Base-by-base conservation (phyloP, 2,329 filamentous ascomycete genomes). In the Xylariomycetidae sp. region DNA sequence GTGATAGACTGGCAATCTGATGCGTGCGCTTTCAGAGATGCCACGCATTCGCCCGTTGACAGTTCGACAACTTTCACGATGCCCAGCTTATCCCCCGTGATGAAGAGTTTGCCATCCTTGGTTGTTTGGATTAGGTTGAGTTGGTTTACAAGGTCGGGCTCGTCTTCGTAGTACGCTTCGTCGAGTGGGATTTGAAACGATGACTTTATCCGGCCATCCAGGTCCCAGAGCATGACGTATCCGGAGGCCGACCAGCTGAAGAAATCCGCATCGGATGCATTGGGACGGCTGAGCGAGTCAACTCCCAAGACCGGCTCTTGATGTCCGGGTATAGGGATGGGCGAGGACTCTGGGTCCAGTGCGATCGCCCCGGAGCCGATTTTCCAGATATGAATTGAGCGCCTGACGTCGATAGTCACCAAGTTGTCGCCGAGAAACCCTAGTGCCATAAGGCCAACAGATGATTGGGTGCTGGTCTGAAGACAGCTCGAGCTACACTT, bases 171-270 rank as follows among this genome's bases (percentile, higher is more conserved):
- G 17, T 64, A 59, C 12, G 59, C 53, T 40, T 83, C 77, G 38
- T 94, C 88, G 5, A 96, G 63, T 4, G 80, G 71, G 10, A 94
- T 71, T 25, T 75, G 66, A 22, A 88, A 65, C 2, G 77, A 77
- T 12, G 72, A 70, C 46, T 76, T 80, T 41, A 82, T 76, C 33
- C 69, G 72, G 15, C 90, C 92, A 30, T 86, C 72, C 11, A 79
- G 57, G 47, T 80, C 76, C 92, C 92, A 98, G 47, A 94, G 84
- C 16, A 86, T 76, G 31, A 97, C 74, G 12, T 75, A 79, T 5
- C 92, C 92, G 32, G 81, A 80, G 15, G 75, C 77, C 2, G 90
- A 89, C 86, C 89, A 98, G 0, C 89, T 96, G 44, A 89, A 81
- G 52, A 97, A 96, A 7, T 81, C 74, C 1, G 87, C 81, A 15